Evolutionary conservation across 257 asterid species (phyloP), one percentile per base, ranked within the genome.

Genomic region (Ehretia macrophylla): DNA sequence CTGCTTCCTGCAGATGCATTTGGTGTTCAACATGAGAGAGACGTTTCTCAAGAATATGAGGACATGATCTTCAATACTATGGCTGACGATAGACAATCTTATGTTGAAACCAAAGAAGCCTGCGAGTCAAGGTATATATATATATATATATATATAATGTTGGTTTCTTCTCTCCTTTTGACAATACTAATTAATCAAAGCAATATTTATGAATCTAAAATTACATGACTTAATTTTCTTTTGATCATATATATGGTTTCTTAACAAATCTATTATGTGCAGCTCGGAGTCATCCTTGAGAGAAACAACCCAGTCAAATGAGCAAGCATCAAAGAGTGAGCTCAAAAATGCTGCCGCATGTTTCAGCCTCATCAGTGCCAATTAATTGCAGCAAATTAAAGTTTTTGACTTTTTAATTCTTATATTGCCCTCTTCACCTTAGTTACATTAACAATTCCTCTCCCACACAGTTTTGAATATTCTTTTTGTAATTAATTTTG

Each of bases 271-370:
- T 27, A 1, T 62, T 4, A 14, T 50, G 57, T 37, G 56, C 69
- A 78, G 84, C 59, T 71, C 79, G 8, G 72, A 70, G 44, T 72
- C 79, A 49, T 73, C 82, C 0, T 60, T 49, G 0, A 62, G 56
- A 40, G 82, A 68, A 23, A 21, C 16, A 42, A 42, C 47, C 8
- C 47, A 42, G 8, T 10, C 59, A 23, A 69, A 65, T 19, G 50
- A 49, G 27, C 10, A 55, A 38, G 62, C 46, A 16, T 72, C 73
- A 32, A 51, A 66, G 48, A 62, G 47, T 42, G 82, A 78, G 60
- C 71, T 81, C 17, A 78, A 59, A 68, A 70, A 56, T 40, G 87
- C 84, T 1, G 84, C 80, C 0, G 82, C 84, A 1, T 64, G 75
- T 60, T 75, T 77, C 63, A 67, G 67, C 50, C 80, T 75, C 55